Evolutionary conservation across 108 stramenopile genomes (phyloP).

Genomic region (Nitzschia palea): DNA sequence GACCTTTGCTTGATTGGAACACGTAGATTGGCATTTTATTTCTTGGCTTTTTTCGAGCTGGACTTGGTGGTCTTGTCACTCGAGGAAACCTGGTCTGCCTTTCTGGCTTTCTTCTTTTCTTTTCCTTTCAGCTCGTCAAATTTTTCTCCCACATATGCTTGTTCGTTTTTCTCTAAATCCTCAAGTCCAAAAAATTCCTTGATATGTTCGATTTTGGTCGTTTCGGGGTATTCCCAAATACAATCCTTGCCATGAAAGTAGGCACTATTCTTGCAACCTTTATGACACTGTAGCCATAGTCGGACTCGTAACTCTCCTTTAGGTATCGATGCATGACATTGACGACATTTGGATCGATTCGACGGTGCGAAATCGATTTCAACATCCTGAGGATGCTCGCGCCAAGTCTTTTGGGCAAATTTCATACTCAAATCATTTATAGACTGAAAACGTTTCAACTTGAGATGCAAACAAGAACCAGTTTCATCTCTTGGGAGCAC

Average conservation of each 20-base stretch:
- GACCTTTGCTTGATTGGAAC: too few species aligned
- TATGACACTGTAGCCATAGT: constrained; percentile 17
- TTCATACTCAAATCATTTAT: constrained; percentile 11
- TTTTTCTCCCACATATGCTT: not conserved
- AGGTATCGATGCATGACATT: constrained; percentile 9
- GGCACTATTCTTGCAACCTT: constrained; percentile 22
- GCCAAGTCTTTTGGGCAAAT: constrained; percentile 18
- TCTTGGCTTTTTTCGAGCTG: too few species aligned
- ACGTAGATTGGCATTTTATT: too few species aligned
- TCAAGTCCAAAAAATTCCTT: constrained; percentile 6
- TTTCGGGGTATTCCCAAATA: constrained; percentile 23
- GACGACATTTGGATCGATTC: constrained; percentile 9
- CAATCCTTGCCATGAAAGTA: constrained; percentile 17
- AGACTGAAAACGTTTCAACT: constrained; percentile 12
- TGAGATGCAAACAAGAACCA: constrained; percentile 15
- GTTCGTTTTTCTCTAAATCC: not conserved
- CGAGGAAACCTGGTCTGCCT: not conserved
- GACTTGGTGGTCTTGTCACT: too few species aligned
- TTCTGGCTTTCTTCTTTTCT: not conserved
- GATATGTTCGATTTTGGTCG: not conserved
- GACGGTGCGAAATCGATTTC: constrained; percentile 7
- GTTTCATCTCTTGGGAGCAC: constrained; percentile 11
- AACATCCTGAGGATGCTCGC: constrained; percentile 5
- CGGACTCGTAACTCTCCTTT: constrained; percentile 10
- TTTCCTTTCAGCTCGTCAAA: not conserved